Conservation (phyloP, 2,329 filamentous ascomycete genomes). For the Colletotrichum cuscutae region DNA sequence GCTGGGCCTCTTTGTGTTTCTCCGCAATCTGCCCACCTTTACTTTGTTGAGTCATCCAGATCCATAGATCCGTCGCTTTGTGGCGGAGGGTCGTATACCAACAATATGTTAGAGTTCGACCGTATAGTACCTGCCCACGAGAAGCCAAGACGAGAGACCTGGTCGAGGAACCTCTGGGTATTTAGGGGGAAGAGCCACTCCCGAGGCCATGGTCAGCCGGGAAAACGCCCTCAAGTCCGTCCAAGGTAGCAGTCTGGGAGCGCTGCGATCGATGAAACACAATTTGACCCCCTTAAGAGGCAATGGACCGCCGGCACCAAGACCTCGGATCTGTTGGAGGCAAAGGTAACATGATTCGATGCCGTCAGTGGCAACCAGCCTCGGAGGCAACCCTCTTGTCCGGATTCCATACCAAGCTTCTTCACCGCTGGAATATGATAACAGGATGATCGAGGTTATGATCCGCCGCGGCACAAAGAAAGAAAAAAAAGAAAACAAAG, state of each 20-base stretch:
- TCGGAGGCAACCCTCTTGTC: neutral
- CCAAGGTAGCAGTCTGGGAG: too few species aligned
- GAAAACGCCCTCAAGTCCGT: neutral
- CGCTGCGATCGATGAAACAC: neutral
- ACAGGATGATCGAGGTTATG: neutral
- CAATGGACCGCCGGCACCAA: neutral
- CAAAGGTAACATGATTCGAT: neutral
- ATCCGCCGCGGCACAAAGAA: too few species aligned
- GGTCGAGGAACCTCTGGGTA: neutral
- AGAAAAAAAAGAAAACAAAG: too few species aligned
- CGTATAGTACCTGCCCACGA: neutral
- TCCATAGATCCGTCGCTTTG: neutral
- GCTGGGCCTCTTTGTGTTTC: neutral
- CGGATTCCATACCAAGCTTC: neutral
- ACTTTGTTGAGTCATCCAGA: neutral
- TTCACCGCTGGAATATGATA: neutral
- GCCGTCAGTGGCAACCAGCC: neutral
- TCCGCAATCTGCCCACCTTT: neutral
- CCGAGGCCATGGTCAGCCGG: neutral
- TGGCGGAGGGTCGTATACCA: neutral
- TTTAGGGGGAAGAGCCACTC: neutral
- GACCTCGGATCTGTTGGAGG: neutral
- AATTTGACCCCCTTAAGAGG: neutral
- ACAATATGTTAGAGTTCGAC: neutral
- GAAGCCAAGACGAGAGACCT: neutral